phyloP scores from a whole-genome alignment of 352 stramenopile genomes.

The Phytophthora tentaculata region DNA sequence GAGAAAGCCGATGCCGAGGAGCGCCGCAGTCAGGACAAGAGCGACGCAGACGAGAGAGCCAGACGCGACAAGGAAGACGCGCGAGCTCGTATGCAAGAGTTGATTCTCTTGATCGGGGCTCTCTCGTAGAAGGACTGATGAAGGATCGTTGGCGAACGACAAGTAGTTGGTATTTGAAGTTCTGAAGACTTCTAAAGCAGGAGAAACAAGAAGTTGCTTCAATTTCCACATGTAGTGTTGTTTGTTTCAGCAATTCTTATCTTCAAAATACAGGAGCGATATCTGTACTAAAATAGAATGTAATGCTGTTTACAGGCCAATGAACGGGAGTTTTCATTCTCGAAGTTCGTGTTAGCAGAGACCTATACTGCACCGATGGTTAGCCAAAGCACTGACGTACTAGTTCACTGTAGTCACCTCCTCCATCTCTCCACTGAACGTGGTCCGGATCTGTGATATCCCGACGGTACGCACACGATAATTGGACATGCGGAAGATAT shows the following conservation, averaged over 20 bases:
- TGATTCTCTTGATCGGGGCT: neutral
- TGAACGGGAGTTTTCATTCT: too few species aligned
- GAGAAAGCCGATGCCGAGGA: neutral
- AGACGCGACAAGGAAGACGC: neutral
- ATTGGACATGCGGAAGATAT: neutral
- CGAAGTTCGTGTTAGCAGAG: neutral
- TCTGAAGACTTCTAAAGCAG: too few species aligned
- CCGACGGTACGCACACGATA: neutral
- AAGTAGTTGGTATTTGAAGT: neutral
- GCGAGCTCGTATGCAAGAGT: neutral
- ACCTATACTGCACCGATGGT: too few species aligned
- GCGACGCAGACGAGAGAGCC: neutral
- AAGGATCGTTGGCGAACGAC: neutral
- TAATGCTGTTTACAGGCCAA: too few species aligned
- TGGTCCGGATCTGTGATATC: neutral
- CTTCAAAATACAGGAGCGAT: too few species aligned
- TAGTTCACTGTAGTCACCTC: neutral
- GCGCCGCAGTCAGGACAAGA: neutral
- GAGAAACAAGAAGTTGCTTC: too few species aligned
- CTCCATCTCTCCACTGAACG: neutral
- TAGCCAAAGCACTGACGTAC: neutral
- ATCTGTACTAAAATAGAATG: too few species aligned
- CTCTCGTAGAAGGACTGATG: neutral
- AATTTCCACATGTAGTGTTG: too few species aligned
- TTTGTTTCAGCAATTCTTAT: too few species aligned